Percentiles rank a stretch among this genome's conserved stretches.
These are phyloP conservation scores for Flagelloscypha sp. DNA, from an alignment of 768 basidiomycete species.

Conservation along the genomic window DNA sequence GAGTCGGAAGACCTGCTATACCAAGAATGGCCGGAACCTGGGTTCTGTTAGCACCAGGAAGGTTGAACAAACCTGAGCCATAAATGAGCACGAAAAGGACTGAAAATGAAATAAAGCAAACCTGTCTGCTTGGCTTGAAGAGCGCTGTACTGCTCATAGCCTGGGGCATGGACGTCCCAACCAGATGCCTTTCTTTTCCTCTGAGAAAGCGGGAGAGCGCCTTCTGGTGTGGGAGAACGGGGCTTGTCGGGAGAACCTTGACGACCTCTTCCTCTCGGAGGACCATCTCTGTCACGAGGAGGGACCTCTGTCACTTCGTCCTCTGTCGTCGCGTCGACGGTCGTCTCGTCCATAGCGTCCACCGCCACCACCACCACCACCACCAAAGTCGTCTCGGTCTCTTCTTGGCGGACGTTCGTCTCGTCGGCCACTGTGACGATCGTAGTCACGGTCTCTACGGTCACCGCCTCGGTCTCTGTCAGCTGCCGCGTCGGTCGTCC, in stretches of 20 bases:
- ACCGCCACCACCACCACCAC: slow-evolving; percentile 30
- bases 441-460: slow-evolving; percentile 37
- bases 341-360: slow-evolving; percentile 26
- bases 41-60: slow-evolving; percentile 89
- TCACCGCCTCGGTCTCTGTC: slow-evolving; percentile 46
- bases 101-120: slow-evolving; percentile 21
- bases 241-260: slow-evolving; percentile 68
- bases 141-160: slow-evolving; percentile 91
- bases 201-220: slow-evolving; percentile 72
- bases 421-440: slow-evolving; percentile 40
- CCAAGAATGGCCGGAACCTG: slow-evolving; percentile 78
- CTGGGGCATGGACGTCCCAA: slow-evolving; percentile 95
- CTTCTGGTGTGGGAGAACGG: slow-evolving; percentile 89
- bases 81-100: slow-evolving; percentile 8
- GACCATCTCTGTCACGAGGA: slow-evolving; percentile 30
- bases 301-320: slow-evolving; percentile 15
- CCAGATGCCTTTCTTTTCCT: slow-evolving; percentile 83
- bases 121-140: slow-evolving; percentile 99
- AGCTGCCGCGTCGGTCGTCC: slow-evolving; percentile 44
- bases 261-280: slow-evolving; percentile 44
- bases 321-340: slow-evolving; percentile 22
- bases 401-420: no score
- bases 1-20: slow-evolving; percentile 74
- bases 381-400: slow-evolving; percentile 34
- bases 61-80: slow-evolving; percentile 79